Evolutionary conservation across 2,329 filamentous ascomycete species (phyloP), one percentile per base, ranked within the genome.

Genomic region (Diaporthe australafricana): DNA sequence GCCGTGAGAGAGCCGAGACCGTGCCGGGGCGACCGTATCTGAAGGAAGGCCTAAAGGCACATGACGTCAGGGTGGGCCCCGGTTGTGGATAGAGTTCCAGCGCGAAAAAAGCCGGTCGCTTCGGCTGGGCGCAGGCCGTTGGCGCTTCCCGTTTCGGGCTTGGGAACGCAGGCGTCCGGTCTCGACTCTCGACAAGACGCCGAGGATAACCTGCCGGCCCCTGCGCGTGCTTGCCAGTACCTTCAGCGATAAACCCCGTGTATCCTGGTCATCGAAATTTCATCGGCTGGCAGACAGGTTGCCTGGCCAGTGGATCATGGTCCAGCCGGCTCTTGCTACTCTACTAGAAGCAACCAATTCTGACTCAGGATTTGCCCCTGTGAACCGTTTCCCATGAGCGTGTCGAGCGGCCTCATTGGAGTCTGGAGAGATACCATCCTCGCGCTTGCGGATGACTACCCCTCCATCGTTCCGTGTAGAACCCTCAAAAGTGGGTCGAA

Each of bases 21-120:
- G 35, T 50, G 60, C 48, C 32, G 60, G 60, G 45, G 30, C 42
- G 30, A 68, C 55, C 16, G 45, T n/a, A 9, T 48, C 32, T 12
- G 7, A 42, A 14, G 38, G 50, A 12, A 42, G 40, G 48, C 42
- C 55, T 57, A 17, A 17, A 32, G 22, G 25, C 8, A 38, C 45
- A 47, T 72, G 70, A 72, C 70, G 70, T 72, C 70, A 72, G 70
- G 50, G 67, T 69, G 70, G 70, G 57, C 35, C 70, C 55, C 27
- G 27, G 38, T 27, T 30, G 48, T 70, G 48, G 66, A 53, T 48
- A 67, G 30, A 40, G 45, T 62, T 72, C 63, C 63, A 69, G 63
- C 70, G 70, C 55, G 47, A 62, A 55, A 68, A 68, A 63, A 20
- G 55, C 63, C 70, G 70, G 45, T 60, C 53, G n/a, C 55, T 53